Base-by-base conservation (phyloP, 495 filamentous ascomycete genomes). In the Xanthoparmelia taractica region DNA sequence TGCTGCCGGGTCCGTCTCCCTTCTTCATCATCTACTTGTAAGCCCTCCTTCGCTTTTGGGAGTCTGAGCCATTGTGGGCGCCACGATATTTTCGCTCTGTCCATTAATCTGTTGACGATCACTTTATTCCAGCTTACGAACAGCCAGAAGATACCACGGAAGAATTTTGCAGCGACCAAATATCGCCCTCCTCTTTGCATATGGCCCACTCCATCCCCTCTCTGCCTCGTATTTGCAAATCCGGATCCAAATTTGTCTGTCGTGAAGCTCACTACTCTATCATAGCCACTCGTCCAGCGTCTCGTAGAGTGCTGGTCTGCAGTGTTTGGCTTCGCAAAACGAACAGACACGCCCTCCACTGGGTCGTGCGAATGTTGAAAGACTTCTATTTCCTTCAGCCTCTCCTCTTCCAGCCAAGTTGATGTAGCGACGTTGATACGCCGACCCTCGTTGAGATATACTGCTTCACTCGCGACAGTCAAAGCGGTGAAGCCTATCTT, bases 361-460 rank as follows among this genome's bases (percentile, higher is more conserved):
- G 66, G 29, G 17, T 61, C 18, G 63, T 64, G 36, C 78, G 78
- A 79, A 70, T 80, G 74, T 71, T 79, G 77, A 60, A 77, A 75
- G 17, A 68, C 69, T 65, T 81, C 78, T 37, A 82, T 73, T 66
- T 86, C 80, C 36, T 89, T 80, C 20, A 94, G 72, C 29, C 91
- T 81, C 50, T 96, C 91, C 52, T 89, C 86, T 67, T 98, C 94
- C 15, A 98, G 77, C 94, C 94, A 98, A 0, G 95, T 97, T 77
- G 86, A 85, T n/a, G 78, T 77, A 43, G 85, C 82, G 13, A 96
- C 77, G 57, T 83, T 83, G 27, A 98, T 84, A n/a, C 77, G 76
- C 34, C 82, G 81, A 17, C 92, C 91, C 75, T 97, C 94, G 59
- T 96, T 93, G 27, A 98, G 79, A 70, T 95, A 98, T 0, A 97